Percentiles rank a stretch among this genome's conserved stretches.
Conservation (phyloP, 2,329 filamentous ascomycete genomes). For the Xylaria sp. region DNA sequence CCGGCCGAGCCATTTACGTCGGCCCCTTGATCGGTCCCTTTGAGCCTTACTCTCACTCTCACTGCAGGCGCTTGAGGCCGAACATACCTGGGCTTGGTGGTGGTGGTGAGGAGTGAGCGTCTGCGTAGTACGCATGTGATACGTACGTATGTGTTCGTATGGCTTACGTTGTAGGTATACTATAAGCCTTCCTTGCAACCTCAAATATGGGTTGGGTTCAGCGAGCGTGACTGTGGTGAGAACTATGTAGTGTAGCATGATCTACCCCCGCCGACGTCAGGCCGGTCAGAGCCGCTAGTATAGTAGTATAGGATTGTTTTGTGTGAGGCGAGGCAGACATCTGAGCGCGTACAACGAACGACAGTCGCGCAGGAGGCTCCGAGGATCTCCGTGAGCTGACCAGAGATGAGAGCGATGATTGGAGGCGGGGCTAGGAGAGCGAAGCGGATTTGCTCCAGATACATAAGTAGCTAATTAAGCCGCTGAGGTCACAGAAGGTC, state of each 20-base stretch:
- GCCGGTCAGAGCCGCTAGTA: constrained; percentile 6
- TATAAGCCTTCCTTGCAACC: neutral
- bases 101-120: neutral
- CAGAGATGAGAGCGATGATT: constrained; percentile 18
- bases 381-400: constrained; percentile 33
- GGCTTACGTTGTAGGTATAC: neutral
- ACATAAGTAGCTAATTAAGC: constrained; percentile 19
- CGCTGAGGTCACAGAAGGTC: constrained; percentile 15
- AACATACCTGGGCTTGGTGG: neutral
- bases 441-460: neutral
- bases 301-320: neutral
- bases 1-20: neutral
- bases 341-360: constrained; percentile 4
- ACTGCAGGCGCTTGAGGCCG: neutral
- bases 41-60: neutral
- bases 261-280: constrained; percentile 21
- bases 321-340: constrained; percentile 26
- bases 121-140: neutral
- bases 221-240: neutral
- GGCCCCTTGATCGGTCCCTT: neutral
- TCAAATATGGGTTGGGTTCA: neutral
- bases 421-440: constrained; percentile 22
- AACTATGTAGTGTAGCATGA: neutral
- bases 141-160: neutral
- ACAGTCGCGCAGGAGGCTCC: constrained; percentile 3